Percentiles rank a stretch among this genome's conserved stretches.
These are phyloP conservation scores for Morella rubra DNA, from an alignment of 306 rosid species.

Conservation along the genomic window DNA sequence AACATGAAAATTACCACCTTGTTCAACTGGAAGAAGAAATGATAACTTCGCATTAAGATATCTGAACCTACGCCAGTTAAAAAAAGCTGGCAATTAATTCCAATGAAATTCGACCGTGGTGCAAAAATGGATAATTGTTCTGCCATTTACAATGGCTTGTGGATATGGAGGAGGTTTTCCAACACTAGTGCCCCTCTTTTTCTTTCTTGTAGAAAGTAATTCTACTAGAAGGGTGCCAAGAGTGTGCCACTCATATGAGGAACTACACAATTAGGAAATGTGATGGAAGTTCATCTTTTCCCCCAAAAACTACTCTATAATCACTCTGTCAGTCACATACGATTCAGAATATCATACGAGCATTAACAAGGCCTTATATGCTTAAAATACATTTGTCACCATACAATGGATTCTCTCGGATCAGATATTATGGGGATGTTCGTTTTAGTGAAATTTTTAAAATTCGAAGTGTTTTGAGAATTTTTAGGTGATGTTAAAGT, in stretches of 20 bases:
- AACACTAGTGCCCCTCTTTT: background rate
- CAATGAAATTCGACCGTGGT: conserved; percentile 2
- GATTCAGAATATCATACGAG: no score
- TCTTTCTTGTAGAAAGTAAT: background rate
- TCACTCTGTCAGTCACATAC: no score
- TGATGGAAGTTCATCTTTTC: background rate
- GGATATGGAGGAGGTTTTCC: background rate
- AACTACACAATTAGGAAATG: background rate
- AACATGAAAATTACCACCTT: conserved; percentile 34
- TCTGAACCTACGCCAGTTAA: conserved; percentile 18
- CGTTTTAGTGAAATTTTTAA: no score
- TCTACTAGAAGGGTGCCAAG: background rate
- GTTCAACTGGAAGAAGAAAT: conserved; percentile 33
- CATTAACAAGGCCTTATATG: background rate
- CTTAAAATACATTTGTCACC: background rate
- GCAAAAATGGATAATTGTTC: background rate
- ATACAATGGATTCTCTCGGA: background rate
- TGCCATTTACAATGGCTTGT: background rate
- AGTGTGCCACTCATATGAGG: no score
- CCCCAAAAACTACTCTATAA: background rate
- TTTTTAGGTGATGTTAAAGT: no score
- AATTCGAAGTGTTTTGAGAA: no score
- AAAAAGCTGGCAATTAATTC: background rate
- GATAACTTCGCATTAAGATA: conserved; percentile 17
- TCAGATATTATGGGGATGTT: background rate